These are phyloP conservation scores for Fusarium armeniacum DNA, from an alignment of 2,329 filamentous ascomycete genomes.

Conservation along the genomic window DNA sequence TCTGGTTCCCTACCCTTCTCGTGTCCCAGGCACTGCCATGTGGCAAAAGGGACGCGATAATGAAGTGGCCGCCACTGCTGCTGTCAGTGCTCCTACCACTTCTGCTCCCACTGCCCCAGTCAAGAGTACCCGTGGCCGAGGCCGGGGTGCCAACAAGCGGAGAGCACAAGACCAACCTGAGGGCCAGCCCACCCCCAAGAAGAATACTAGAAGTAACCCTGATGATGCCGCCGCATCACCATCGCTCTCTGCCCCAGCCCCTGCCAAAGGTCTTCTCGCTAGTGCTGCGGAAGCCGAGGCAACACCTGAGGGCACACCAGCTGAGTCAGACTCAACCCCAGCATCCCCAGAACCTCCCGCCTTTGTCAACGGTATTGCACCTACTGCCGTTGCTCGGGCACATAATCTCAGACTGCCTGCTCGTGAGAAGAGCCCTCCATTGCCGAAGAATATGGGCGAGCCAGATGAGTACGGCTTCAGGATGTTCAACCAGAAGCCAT, in stretches of 20 bases:
- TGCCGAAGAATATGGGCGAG: constrained; percentile 59
- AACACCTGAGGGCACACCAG: constrained; percentile 54
- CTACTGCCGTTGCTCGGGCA: constrained; percentile 46
- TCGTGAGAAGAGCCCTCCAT: constrained; percentile 56
- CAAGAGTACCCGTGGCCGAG: constrained; percentile 52
- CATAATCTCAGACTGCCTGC: constrained; percentile 51
- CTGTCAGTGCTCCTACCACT: constrained; percentile 46
- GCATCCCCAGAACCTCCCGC: constrained; percentile 55
- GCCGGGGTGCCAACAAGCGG: constrained; percentile 60
- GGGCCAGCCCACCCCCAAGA: constrained; percentile 65
- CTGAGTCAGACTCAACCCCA: constrained; percentile 55
- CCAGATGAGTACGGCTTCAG: constrained; percentile 68
- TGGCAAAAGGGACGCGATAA: constrained; percentile 56
- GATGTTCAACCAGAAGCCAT: constrained; percentile 58
- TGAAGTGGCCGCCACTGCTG: constrained; percentile 55
- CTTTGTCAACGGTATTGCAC: constrained; percentile 48
- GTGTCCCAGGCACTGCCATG: constrained; percentile 60
- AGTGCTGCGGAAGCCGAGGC: constrained; percentile 56
- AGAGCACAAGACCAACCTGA: constrained; percentile 66
- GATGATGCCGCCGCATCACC: constrained; percentile 50
- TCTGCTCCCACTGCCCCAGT: constrained; percentile 48
- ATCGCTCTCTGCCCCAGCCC: constrained; percentile 51
- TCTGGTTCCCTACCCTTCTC: constrained; percentile 62
- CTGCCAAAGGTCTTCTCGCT: constrained; percentile 58
- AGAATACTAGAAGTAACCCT: constrained; percentile 55